Percentiles rank a stretch among this genome's conserved stretches.
Evolutionary conservation across 2,329 filamentous ascomycete species (phyloP).

Genomic region (Capronia americana): DNA sequence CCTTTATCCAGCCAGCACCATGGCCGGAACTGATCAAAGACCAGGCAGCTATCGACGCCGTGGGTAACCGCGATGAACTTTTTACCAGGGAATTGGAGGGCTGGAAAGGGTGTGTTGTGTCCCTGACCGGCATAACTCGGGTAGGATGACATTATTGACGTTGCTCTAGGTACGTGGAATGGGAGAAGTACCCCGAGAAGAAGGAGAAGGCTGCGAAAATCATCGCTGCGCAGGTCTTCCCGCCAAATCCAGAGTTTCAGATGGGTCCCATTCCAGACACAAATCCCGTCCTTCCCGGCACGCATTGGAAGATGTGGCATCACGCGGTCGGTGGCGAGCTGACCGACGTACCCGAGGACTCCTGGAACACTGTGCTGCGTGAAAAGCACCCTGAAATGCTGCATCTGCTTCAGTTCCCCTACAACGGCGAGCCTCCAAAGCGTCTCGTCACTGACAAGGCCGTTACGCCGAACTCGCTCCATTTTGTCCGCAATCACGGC

Average conservation of each 20-base stretch:
- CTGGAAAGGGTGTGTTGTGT: slow-evolving; percentile 52
- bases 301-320: slow-evolving; percentile 65
- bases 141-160: slow-evolving; percentile 11
- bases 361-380: slow-evolving; percentile 60
- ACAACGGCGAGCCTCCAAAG: slow-evolving; percentile 68
- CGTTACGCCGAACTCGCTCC: slow-evolving; percentile 65
- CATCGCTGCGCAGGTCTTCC: slow-evolving; percentile 60
- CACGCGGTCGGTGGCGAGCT: slow-evolving; percentile 58
- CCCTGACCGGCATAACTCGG: not conserved
- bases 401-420: slow-evolving; percentile 67
- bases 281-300: slow-evolving; percentile 63
- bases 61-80: slow-evolving; percentile 49
- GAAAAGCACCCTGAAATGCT: slow-evolving; percentile 65
- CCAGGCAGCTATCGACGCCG: slow-evolving; percentile 48
- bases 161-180: slow-evolving; percentile 64
- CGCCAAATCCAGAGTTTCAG: slow-evolving; percentile 59
- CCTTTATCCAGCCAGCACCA: slow-evolving; percentile 40
- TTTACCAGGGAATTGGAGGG: slow-evolving; percentile 54
- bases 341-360: slow-evolving; percentile 60
- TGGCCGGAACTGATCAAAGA: slow-evolving; percentile 47
- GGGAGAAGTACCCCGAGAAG: slow-evolving; percentile 73
- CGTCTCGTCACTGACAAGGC: slow-evolving; percentile 48
- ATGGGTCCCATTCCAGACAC: slow-evolving; percentile 61
- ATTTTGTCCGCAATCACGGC: slow-evolving; percentile 75
- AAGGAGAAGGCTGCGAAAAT: slow-evolving; percentile 65